These are phyloP conservation scores for Xerocomus minutiporus DNA, from an alignment of 1,284 basidiomycete species.

Conservation along the genomic window DNA sequence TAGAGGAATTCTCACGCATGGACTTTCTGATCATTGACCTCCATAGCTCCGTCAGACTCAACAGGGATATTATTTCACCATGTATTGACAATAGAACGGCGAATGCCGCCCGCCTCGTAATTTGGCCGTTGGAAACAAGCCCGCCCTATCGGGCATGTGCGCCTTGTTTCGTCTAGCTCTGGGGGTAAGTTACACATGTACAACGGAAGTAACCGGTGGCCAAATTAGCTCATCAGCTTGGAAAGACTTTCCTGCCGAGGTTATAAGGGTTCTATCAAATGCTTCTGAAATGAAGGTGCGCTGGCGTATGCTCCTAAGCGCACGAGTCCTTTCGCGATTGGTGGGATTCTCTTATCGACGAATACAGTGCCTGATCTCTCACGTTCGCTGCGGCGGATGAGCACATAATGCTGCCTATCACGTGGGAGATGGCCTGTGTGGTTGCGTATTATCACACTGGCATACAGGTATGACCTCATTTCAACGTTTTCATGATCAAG, in stretches of 20 bases:
- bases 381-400: not conserved
- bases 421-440: conserved; percentile 3
- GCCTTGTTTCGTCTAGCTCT: conserved; percentile 1
- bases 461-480: not conserved
- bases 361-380: conserved; percentile 5
- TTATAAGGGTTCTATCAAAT: conserved; percentile 8
- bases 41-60: not conserved
- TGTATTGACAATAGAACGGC: conserved; percentile 6
- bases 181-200: not conserved
- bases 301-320: conserved; percentile 4
- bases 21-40: conserved; percentile 2
- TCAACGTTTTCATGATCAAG: not conserved
- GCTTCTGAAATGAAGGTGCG: conserved; percentile 12
- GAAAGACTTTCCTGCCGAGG: not conserved
- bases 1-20: not conserved
- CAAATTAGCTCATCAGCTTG: conserved; percentile 18
- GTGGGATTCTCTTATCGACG: conserved; percentile 15
- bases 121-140: conserved; percentile 1
- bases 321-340: conserved; percentile 28
- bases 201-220: conserved; percentile 15
- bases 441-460: not conserved
- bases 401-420: conserved; percentile 2
- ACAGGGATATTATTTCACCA: not conserved
- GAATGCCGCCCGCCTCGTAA: not conserved
- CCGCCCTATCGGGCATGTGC: not conserved